Evolutionary conservation across 2,329 filamentous ascomycete genomes (phyloP), one percentile per base, ranked within the genome.

Genomic region (Endothia cerciana): DNA sequence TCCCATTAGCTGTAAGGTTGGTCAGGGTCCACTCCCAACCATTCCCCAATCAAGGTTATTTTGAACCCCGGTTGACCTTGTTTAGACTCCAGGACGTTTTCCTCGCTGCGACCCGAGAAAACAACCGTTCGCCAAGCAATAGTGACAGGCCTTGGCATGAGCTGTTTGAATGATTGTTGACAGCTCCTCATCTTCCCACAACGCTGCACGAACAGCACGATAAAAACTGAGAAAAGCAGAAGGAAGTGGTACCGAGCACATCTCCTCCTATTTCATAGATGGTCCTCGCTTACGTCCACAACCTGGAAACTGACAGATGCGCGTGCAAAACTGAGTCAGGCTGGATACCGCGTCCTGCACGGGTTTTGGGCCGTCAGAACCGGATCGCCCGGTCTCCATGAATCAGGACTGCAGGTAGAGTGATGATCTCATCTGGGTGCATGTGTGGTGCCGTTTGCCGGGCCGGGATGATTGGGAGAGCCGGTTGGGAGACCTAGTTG

Each of bases 81-180:
- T 25, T 49, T 25, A 28, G 47, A 28, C 13, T 4, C 19, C 43
- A n/a, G 6, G 2, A n/a, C n/a, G n/a, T 19, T 19, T 22, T 11
- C 8, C 43, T 45, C 43, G 22, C 22, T 49, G 22, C 10, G 13
- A 51, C 25, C 5, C 47, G 17, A 13, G 47, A 51, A 51, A 30
- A 15, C 22, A 51, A 51, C 13, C 7, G 10, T 19, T 55, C 30
- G 51, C 51, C 17, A 55, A 55, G 51, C 30, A 55, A 4, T 22
- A 11, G 30, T 55, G 51, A 55, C 51, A 55, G 51, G 51, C n/a
- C 51, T 55, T 55, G 51, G 51, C 51, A 36, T 10, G 28, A 36
- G 28, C 30, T 55, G 28, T 55, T 6, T 5, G 30, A 55, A 3
- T 6, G 8, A 55, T 3, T 10, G 17, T n/a, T 6, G 2, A 17